Conservation (phyloP, 371 early-diverging fungal species). For the Gilbertella persicaria region DNA sequence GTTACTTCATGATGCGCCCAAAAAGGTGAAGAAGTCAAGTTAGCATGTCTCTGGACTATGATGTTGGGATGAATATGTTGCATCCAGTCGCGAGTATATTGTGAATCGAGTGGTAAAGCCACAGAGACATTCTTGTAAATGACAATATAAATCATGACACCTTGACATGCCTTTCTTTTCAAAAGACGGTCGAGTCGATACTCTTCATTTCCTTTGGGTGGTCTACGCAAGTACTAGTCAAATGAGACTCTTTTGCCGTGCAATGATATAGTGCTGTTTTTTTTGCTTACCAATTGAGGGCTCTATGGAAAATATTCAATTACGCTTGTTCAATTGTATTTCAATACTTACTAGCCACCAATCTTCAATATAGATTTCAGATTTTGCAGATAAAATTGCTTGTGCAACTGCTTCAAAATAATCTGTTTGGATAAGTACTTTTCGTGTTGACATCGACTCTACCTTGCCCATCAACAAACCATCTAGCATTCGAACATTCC, state of each 20-base stretch:
- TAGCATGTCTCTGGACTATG: constrained; percentile 40
- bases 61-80: constrained; percentile 79
- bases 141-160: constrained; percentile 86
- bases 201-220: constrained; percentile 70
- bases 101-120: constrained; percentile 80
- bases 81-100: constrained; percentile 78
- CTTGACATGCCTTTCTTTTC: constrained; percentile 82
- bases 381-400: constrained; percentile 73
- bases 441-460: neutral
- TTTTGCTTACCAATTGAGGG: constrained; percentile 65
- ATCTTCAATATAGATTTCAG: constrained; percentile 81
- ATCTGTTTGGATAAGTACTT: too few relatives aligned
- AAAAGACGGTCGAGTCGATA: constrained; percentile 84
- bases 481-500: constrained; percentile 62
- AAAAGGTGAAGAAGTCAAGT: constrained; percentile 53
- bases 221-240: constrained; percentile 80
- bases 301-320: constrained; percentile 20
- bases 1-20: constrained; percentile 77
- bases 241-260: too few relatives aligned
- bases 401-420: constrained; percentile 83
- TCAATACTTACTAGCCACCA: constrained; percentile 73
- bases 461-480: constrained; percentile 80
- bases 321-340: neutral
- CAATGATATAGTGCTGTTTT: too few relatives aligned
- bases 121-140: constrained; percentile 85